Base-by-base conservation (phyloP, 805 yeast species). In the Ogataea nitratoaversa region DNA sequence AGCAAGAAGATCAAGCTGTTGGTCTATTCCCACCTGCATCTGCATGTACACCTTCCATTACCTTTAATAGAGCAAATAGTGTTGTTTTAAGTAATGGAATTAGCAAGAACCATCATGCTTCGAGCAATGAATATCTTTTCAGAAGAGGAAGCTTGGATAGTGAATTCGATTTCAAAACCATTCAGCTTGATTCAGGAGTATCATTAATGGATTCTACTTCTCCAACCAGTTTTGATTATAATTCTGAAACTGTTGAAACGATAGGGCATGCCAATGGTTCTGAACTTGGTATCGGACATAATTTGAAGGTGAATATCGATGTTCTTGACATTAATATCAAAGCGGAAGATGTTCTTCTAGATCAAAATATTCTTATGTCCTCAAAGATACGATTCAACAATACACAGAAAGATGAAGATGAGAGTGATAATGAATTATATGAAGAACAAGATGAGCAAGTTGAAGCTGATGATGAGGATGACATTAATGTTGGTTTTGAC, bases 21-120 rank as follows among this genome's bases (percentile, higher is more conserved):
- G 46, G 45, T 30, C 34, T 56, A 32, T 60, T 59, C 42, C 65
- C 63, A 5, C 56, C 63, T 5, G 60, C 59, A 8, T 40, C 53
- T 18, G 63, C 65, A 3, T 57, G 63, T 41, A 50, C 60, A 16
- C 63, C 63, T 3, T 60, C 56, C 9, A 53, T 55, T 9, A 39
- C 14, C 14, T 13, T 9, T 14, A 27, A 27, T 13, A 27, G 14
- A 27, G 14, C 14, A 8, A 27, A 13, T 27, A 13, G 14, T 9
- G 14, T 9, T 9, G 5, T 27, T 9, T 27, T 27, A 27, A 27
- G 6, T 27, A 8, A 13, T 27, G 14, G 6, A 9, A 9, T 30
- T 8, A 34, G 11, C 19, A n/a, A 19, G 13, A 38, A 16, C 18
- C 13, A n/a, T 19, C 20, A 19, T n/a, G n/a, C n/a, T n/a, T n/a